Evolutionary conservation across 2,329 filamentous ascomycete species (phyloP), one percentile per base, ranked within the genome.

Genomic region (Lachnellula arida): DNA sequence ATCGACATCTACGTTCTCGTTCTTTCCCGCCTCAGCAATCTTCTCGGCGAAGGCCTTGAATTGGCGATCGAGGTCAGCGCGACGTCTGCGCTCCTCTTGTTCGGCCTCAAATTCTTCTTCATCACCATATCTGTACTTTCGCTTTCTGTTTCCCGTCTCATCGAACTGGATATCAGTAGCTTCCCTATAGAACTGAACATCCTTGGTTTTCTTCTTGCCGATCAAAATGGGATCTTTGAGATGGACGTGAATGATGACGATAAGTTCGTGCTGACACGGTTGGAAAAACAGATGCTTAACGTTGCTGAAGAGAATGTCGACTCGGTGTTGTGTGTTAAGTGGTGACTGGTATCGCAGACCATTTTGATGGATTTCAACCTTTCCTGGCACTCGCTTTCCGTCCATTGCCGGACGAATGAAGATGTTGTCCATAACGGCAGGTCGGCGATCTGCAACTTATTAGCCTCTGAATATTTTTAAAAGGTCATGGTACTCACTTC

Each of bases 201-300:
- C 95, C 76, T 94, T 97, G 11, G 94, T 96, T 83, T 99, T 99
- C 77, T 96, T 95, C 75, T 87, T 97, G 59, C 94, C 94, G 60
- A 99, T 89, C 73, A 99, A 91, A 71, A 99, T 97, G 2, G 94
- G 94, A 60, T 97, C 96, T 75, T 96, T 97, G 49, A 99, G 82
- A 72, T 99, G 94, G 55, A 99, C 89, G 72, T 99, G 94, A 64
- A 99, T 97, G 66, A 99, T 90, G 63, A 99, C 95, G 63, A 99
- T 96, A 67, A 99, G 77, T 72, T 99, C 94, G 68, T 96, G 91
- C 66, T 91, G 88, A 68, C 91, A 97, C 28, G 95, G 94, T 73
- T 99, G 94, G 79, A 99, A 99, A 79, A 99, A 99, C 2, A 99
- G 80, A 71, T 99, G 94, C 73, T 96, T 95, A 71, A 99, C 90